Evolutionary conservation across 192 early-diverging fungal genomes (phyloP).

Genomic region (Coemansia sp.): DNA sequence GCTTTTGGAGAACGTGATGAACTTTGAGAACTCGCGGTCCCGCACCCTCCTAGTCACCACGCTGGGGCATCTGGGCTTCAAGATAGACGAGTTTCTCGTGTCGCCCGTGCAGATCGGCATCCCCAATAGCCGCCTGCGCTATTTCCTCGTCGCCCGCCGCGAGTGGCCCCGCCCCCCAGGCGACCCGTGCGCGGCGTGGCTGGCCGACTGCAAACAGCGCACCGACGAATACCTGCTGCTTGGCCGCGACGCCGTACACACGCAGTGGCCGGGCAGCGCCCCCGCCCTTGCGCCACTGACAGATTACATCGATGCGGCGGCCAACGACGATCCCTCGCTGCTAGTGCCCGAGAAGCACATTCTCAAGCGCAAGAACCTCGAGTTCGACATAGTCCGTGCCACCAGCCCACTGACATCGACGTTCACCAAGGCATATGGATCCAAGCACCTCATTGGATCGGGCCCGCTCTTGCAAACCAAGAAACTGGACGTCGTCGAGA

Average conservation of each 20-base stretch:
- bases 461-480: constrained; percentile 80
- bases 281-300: not conserved
- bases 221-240: constrained; percentile 25
- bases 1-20: constrained; percentile 52
- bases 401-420: constrained; percentile 34
- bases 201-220: not conserved
- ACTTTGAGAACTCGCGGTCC: constrained; percentile 50
- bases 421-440: constrained; percentile 82
- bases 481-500: constrained; percentile 63
- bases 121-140: constrained; percentile 42
- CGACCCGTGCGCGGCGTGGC: not conserved
- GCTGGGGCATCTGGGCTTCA: constrained; percentile 31
- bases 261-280: constrained; percentile 20
- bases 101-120: constrained; percentile 47
- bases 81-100: constrained; percentile 35
- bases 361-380: constrained; percentile 29
- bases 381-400: constrained; percentile 42
- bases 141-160: constrained; percentile 31
- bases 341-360: constrained; percentile 26
- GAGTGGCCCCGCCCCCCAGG: not conserved
- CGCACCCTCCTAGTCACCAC: constrained; percentile 23
- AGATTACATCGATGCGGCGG: constrained; percentile 20
- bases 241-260: constrained; percentile 19
- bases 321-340: constrained; percentile 4
- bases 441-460: constrained; percentile 71